A percentile compares a stretch with the other conserved stretches of the same genome.
Evolutionary conservation across 2,329 filamentous ascomycete species (phyloP).

Genomic region (Emmonsiellopsis sp.): DNA sequence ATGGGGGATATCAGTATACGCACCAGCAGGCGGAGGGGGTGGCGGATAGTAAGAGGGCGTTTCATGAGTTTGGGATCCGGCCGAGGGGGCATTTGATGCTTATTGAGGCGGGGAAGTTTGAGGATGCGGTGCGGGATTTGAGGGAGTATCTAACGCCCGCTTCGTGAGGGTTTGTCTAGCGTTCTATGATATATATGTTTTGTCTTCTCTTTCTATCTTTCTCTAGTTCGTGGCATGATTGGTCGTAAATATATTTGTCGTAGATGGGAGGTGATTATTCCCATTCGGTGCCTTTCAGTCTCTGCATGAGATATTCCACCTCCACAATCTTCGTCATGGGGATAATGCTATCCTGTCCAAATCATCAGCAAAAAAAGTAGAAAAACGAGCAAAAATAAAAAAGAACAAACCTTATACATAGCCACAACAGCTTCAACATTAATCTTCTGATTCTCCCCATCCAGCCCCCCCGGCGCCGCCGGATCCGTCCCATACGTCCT

Average conservation of each 20-base stretch:
- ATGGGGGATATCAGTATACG: constrained; percentile 65
- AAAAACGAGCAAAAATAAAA: background rate
- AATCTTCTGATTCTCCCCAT: constrained; percentile 54
- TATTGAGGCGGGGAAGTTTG: constrained; percentile 71
- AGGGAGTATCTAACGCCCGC: constrained; percentile 59
- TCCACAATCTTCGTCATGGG: constrained; percentile 97
- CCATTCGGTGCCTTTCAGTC: constrained; percentile 52
- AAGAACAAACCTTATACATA: constrained; percentile 60
- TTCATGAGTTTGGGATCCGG: constrained; percentile 85
- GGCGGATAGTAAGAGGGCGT: constrained; percentile 86
- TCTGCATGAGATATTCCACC: constrained; percentile 95
- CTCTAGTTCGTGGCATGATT: background rate
- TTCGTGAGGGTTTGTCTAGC: constrained; percentile 11
- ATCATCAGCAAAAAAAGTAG: constrained; percentile 6
- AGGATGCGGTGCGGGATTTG: constrained; percentile 64
- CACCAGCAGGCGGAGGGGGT: constrained; percentile 67
- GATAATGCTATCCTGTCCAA: constrained; percentile 62
- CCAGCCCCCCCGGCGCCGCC: constrained; percentile 41
- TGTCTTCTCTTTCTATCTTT: background rate
- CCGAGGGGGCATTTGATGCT: constrained; percentile 76
- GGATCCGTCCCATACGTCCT: constrained; percentile 91
- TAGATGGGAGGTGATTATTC: constrained; percentile 14
- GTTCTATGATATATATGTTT: constrained; percentile 2
- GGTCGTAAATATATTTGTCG: background rate
- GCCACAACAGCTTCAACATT: constrained; percentile 81